Conservation (phyloP, 257 asterid species). For the Craterostigma plantagineum region DNA sequence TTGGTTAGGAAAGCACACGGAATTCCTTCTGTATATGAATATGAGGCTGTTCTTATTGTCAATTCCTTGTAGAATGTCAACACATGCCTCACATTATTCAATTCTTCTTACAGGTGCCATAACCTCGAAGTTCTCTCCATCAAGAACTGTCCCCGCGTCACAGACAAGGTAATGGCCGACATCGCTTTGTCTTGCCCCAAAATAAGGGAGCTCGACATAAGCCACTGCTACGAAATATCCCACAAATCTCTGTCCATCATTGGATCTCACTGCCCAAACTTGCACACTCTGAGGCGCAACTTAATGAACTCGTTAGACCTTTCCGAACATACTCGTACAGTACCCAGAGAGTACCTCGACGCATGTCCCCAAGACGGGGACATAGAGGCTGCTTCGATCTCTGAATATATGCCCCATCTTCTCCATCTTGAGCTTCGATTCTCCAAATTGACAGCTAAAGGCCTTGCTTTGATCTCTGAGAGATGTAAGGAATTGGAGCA, state of each 20-base stretch:
- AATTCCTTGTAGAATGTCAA: background rate
- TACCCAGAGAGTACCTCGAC: conserved; percentile 47
- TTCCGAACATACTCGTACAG: conserved; percentile 35
- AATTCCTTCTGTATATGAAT: background rate
- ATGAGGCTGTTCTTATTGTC: background rate
- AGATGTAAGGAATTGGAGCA: conserved; percentile 50
- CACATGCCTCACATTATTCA: background rate
- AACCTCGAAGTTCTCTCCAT: conserved; percentile 61
- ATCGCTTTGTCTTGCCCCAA: conserved; percentile 47
- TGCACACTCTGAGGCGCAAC: conserved; percentile 34
- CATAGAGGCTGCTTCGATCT: conserved; percentile 64
- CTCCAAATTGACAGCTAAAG: conserved; percentile 45
- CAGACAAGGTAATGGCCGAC: conserved; percentile 32
- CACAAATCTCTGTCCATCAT: conserved; percentile 37
- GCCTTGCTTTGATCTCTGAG: conserved; percentile 46
- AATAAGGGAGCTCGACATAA: conserved; percentile 62
- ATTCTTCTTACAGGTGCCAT: conserved; percentile 52
- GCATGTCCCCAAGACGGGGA: conserved; percentile 80
- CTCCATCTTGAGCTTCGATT: conserved; percentile 53
- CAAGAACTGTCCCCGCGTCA: conserved; percentile 52
- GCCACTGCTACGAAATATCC: conserved; percentile 72
- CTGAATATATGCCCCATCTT: conserved; percentile 50
- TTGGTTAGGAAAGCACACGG: too few species aligned
- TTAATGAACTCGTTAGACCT: conserved; percentile 67
- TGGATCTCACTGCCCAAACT: conserved; percentile 34